These are phyloP conservation scores for Pseudozyma flocculosa DNA, from an alignment of 1,284 basidiomycete species.

Conservation along the genomic window DNA sequence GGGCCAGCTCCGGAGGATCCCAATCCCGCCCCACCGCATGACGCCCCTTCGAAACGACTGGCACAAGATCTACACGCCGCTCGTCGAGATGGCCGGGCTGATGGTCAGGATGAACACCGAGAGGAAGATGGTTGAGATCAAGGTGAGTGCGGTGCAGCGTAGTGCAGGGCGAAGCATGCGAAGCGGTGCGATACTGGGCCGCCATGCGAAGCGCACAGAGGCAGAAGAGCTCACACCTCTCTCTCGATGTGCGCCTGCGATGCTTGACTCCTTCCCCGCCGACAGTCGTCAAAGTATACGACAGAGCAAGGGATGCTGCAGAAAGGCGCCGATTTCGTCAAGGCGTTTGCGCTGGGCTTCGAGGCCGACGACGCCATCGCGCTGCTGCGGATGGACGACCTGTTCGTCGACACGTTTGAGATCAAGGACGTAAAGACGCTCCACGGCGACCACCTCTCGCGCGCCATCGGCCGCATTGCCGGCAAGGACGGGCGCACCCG, in stretches of 20 bases:
- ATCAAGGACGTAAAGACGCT: slow-evolving; percentile 98
- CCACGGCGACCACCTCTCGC: slow-evolving; percentile 91
- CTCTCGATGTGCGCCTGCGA: too few relatives aligned
- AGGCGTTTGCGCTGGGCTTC: slow-evolving; percentile 91
- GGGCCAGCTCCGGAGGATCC: slow-evolving; percentile 62
- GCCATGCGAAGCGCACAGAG: too few relatives aligned
- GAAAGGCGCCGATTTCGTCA: slow-evolving; percentile 97
- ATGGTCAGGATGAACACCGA: slow-evolving; percentile 96
- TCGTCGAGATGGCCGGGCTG: slow-evolving; percentile 89
- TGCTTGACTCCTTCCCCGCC: too few relatives aligned
- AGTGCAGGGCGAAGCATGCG: too few relatives aligned
- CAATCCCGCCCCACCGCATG: slow-evolving; percentile 95
- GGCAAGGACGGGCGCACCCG: slow-evolving; percentile 98
- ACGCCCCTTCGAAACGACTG: slow-evolving; percentile 95
- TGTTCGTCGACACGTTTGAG: slow-evolving; percentile 95
- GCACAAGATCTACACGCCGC: slow-evolving; percentile 92
- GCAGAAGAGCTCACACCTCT: too few relatives aligned
- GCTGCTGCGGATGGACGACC: slow-evolving; percentile 87
- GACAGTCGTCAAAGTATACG: slow-evolving; percentile 88
- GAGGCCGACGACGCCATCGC: slow-evolving; percentile 86
- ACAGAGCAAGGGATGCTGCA: slow-evolving; percentile 66
- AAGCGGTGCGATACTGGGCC: too few relatives aligned
- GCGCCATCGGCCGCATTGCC: slow-evolving; percentile 95
- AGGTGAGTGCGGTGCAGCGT: slow-evolving; percentile 71
- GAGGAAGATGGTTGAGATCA: slow-evolving; percentile 82